phyloP scores from a whole-genome alignment of 345 rosid species.

The Salix viminalis region DNA sequence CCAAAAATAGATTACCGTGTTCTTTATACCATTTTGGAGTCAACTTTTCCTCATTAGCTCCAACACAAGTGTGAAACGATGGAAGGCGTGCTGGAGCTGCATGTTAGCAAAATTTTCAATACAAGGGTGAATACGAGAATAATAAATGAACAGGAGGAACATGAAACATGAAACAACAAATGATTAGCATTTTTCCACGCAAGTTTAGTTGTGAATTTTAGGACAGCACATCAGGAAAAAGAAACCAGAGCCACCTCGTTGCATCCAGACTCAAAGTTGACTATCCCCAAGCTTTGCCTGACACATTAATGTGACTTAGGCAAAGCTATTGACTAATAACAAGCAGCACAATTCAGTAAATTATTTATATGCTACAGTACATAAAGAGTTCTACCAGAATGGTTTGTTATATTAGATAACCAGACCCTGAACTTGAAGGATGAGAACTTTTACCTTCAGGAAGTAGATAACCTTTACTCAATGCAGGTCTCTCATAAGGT shows the following conservation, averaged over 20 bases:
- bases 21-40: conserved; percentile 91
- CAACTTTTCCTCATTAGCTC: conserved; percentile 80
- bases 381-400: not conserved
- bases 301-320: not conserved
- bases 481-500: conserved; percentile 90
- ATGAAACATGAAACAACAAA: not conserved
- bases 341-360: not conserved
- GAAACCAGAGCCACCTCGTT: not conserved
- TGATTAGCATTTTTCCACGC: not conserved
- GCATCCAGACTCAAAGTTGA: not conserved
- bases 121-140: not conserved
- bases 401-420: not conserved
- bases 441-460: conserved; percentile 55
- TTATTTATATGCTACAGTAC: not conserved
- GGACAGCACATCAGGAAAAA: not conserved
- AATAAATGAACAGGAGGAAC: conserved; percentile 5
- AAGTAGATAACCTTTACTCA: conserved; percentile 84
- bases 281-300: not conserved
- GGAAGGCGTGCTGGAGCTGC: conserved; percentile 94
- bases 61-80: conserved; percentile 96
- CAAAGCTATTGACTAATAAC: not conserved
- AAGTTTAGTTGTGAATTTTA: not conserved
- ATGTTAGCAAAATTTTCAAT: conserved; percentile 16
- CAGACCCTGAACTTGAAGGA: not conserved
- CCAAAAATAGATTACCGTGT: conserved; percentile 50